Evolutionary conservation across 1,139 yeast genomes (phyloP).

Genomic region (Suhomyces chickasaworum): DNA sequence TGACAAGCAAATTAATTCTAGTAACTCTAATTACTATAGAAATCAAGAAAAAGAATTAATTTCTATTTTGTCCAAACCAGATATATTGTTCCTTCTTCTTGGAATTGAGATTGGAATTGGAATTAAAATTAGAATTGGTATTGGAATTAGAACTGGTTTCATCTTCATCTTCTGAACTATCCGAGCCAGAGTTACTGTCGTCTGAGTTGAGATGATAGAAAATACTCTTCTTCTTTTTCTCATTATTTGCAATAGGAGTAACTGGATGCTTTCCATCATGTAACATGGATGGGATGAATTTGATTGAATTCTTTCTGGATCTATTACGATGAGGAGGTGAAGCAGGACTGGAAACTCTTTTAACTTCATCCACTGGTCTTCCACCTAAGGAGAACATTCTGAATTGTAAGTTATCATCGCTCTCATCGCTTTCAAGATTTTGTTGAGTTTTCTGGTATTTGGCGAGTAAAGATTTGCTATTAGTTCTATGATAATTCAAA

Average conservation of each 20-base stretch:
- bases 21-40: no score
- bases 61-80: constrained; percentile 43
- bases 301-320: constrained; percentile 33
- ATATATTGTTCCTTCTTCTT: constrained; percentile 25
- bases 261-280: neutral
- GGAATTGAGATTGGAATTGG: no score
- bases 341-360: neutral
- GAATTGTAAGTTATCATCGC: constrained; percentile 18
- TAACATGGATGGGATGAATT: constrained; percentile 34
- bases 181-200: constrained; percentile 23
- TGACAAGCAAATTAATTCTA: neutral
- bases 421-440: constrained; percentile 19
- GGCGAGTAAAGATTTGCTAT: constrained; percentile 29
- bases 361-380: constrained; percentile 9
- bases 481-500: constrained; percentile 29
- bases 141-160: constrained; percentile 9
- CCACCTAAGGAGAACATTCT: constrained; percentile 27
- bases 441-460: constrained; percentile 28
- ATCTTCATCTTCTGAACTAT: constrained; percentile 14
- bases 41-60: constrained; percentile 3
- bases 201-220: constrained; percentile 38
- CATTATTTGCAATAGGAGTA: neutral
- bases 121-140: no score
- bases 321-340: constrained; percentile 18
- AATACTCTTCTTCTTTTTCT: constrained; percentile 25